Conservation (phyloP, 306 rosid species). For the Prunus dulcis region DNA sequence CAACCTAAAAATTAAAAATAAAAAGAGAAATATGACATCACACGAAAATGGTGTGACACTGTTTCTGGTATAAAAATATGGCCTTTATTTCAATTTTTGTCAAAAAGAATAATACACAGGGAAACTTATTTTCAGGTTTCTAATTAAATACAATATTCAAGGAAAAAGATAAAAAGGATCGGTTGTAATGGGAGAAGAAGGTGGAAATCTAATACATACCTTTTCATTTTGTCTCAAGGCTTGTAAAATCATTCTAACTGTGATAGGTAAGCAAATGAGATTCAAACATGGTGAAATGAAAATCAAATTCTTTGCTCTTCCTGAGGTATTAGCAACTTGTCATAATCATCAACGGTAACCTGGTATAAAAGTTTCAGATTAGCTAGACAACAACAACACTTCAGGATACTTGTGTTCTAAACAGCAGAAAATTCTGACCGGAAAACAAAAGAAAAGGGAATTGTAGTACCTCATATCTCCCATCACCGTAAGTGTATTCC, state of each 20-base stretch:
- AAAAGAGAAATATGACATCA: too few relatives aligned
- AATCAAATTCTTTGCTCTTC: slow-evolving; percentile 54
- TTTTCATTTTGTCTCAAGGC: slow-evolving; percentile 23
- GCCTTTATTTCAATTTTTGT: background rate
- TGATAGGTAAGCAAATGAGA: slow-evolving; percentile 25
- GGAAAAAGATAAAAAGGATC: background rate
- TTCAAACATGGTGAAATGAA: slow-evolving; percentile 8
- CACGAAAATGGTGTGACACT: too few relatives aligned
- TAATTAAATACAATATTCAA: slow-evolving; percentile 8
- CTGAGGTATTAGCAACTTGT: slow-evolving; percentile 63
- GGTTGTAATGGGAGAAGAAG: background rate
- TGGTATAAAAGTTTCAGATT: slow-evolving; percentile 25
- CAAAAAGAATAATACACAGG: background rate
- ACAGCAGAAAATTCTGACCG: background rate
- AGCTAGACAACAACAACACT: slow-evolving; percentile 11
- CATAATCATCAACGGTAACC: slow-evolving; percentile 72
- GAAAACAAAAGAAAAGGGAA: background rate
- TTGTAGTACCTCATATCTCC: slow-evolving; percentile 56
- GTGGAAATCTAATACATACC: slow-evolving; percentile 12
- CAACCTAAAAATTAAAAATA: too few relatives aligned
- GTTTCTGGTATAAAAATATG: background rate
- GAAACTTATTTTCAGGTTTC: background rate
- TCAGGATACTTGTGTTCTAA: background rate
- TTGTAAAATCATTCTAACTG: slow-evolving; percentile 38
- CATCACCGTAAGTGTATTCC: slow-evolving; percentile 61